Conservation (phyloP, 345 rosid species). For the Turnera subulata region DNA sequence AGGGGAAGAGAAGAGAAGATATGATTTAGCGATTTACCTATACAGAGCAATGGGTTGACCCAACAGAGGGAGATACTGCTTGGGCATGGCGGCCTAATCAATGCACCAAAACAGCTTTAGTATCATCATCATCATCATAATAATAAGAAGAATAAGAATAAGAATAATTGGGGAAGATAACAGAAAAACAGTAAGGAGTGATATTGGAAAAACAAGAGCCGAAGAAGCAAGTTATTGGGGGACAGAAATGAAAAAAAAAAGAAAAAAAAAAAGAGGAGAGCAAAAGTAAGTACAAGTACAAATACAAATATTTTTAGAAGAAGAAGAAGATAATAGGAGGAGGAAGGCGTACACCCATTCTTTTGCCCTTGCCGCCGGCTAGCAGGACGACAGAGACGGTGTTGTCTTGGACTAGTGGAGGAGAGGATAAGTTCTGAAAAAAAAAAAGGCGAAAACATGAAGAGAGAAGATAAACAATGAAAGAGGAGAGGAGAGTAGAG, state of each 20-base stretch:
- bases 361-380: slow-evolving; percentile 91
- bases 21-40: too few relatives aligned
- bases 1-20: too few relatives aligned
- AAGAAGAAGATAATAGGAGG: neutral
- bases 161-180: slow-evolving; percentile 10
- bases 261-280: neutral
- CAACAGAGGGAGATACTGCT: slow-evolving; percentile 90
- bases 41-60: slow-evolving; percentile 94
- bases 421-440: slow-evolving; percentile 27
- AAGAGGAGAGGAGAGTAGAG: too few relatives aligned
- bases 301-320: too few relatives aligned
- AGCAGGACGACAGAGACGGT: slow-evolving; percentile 82
- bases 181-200: neutral
- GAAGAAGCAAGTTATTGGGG: neutral
- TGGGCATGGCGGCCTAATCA: slow-evolving; percentile 97
- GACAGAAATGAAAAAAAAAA: neutral
- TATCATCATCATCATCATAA: slow-evolving; percentile 38
- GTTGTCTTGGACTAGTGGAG: slow-evolving; percentile 47
- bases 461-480: too few relatives aligned
- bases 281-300: neutral
- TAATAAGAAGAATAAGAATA: slow-evolving; percentile 24
- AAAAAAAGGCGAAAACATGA: too few relatives aligned
- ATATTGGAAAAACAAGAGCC: neutral
- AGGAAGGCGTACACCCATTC: slow-evolving; percentile 73
- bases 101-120: slow-evolving; percentile 46